Evolutionary conservation across 495 filamentous ascomycete species (phyloP), one percentile per base, ranked within the genome.

Genomic region (Mycothermus thermophilus): DNA sequence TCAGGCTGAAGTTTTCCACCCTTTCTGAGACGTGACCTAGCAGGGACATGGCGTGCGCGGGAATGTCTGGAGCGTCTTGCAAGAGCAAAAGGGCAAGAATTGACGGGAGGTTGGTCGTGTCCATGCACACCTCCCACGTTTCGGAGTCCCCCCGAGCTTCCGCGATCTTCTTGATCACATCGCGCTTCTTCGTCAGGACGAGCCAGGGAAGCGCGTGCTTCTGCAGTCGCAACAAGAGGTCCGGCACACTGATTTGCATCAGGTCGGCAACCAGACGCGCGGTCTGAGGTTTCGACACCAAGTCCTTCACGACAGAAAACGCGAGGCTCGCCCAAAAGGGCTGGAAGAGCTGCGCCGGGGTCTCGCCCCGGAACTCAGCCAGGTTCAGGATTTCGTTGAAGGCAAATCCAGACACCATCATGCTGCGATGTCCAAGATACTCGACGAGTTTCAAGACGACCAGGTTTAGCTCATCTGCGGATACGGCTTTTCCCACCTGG

Each of bases 251-350:
- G 48, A 83, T 73, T 16, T 72, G 71, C 19, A 93, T 60, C 24
- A 95, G 49, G 40, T 92, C 83, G 13, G 86, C 81, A 12, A 97
- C 63, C 24, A 79, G 64, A 41, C 83, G 79, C 6, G 77, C 77
- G 45, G 83, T 81, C 48, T 93, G 80, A 25, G 92, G 90, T 29
- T 77, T 75, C 33, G 71, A 69, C 14, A 76, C 70, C 21, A 95
- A 55, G 41, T 93, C 83, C 52, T 85, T 85, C 11, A 86, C 76
- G 2, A 84, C 80, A 5, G 69, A 69, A 30, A 83, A 71, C 5
- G 83, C 83, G 29, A 97, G 64, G 12, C 66, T 87, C 42, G 71
- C 67, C 86, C 86, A 96, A 52, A 80, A 95, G 6, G 87, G 87
- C 30, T 73, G 71, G 43, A 95, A 79, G 1, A 96, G 53, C 19